Base-by-base conservation (phyloP, 805 yeast species). In the Dipodascus geniculatus region DNA sequence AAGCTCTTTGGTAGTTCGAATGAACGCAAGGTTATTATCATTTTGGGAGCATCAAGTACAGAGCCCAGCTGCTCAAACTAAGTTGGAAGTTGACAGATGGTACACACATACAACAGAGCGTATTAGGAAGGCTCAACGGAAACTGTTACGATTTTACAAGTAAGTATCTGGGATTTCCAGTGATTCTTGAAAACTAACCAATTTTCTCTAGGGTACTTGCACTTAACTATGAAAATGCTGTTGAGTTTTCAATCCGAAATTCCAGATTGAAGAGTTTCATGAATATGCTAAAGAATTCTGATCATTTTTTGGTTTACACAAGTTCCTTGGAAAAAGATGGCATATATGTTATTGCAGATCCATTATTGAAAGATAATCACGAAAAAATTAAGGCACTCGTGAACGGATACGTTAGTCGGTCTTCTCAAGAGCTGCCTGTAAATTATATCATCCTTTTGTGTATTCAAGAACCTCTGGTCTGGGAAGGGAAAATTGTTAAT, bases 401-500 rank as follows among this genome's bases (percentile, higher is more conserved):
- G 19, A 60, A 58, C 11, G 71, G 69, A 3, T 66, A 63, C 51
- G 56, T 69, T 60, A 57, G 73, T 64, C 54, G 51, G 14, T 50
- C 44, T 16, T 61, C 53, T 22, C 62, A 60, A 28, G 63, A 61
- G 14, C 68, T 63, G n/a, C 70, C 72, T 2, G 65, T 72, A 23
- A 86, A 88, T 0, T 87, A 86, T 58, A 76, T 87, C 14, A 61
- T 89, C 23, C 83, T 87, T 0, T 68, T 90, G 2, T 82, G 87
- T 61, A 89, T 96, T 0, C 76, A 83, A 1, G 87, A 87, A 61
- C 95, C 96, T 0, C 77, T 90, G 68, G 80, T 86, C 50, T 91
- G 98, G 98, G 89, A 85, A 56, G 97, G 97, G 2, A 75, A 79
- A 17, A 81, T 85, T 57, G 75, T 82, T 42, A 77, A 81, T 48